Evolutionary conservation across 2,329 filamentous ascomycete species (phyloP).

Genomic region (Penicillium aurantiogriseum): DNA sequence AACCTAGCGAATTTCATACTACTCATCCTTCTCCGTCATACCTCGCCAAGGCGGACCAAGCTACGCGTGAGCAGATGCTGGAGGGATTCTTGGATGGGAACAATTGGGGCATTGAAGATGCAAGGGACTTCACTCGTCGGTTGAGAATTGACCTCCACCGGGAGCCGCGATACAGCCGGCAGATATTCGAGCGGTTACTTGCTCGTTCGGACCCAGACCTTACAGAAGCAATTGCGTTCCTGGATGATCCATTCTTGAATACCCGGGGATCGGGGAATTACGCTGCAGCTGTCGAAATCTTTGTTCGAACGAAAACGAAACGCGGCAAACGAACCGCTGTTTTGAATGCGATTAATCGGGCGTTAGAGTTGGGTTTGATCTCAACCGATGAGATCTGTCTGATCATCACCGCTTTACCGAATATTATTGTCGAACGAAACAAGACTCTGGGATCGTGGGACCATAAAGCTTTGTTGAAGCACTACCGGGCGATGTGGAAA

Average conservation of each 20-base stretch:
- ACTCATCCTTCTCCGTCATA: not conserved
- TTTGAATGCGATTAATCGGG: slow-evolving; percentile 29
- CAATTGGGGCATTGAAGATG: slow-evolving; percentile 27
- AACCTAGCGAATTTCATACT: slow-evolving; percentile 9
- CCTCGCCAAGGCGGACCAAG: not conserved
- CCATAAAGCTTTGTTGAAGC: slow-evolving; percentile 18
- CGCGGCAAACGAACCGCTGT: slow-evolving; percentile 21
- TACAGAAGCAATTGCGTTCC: slow-evolving; percentile 31
- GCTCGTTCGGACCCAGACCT: slow-evolving; percentile 12
- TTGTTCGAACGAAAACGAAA: slow-evolving; percentile 20
- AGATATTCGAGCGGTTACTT: slow-evolving; percentile 37
- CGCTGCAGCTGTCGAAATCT: slow-evolving; percentile 27
- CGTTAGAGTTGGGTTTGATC: slow-evolving; percentile 38
- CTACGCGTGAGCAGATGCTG: slow-evolving; percentile 15
- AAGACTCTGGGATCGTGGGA: slow-evolving; percentile 16
- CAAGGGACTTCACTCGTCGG: slow-evolving; percentile 28
- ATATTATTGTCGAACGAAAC: slow-evolving; percentile 17
- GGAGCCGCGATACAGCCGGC: slow-evolving; percentile 36
- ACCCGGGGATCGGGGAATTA: slow-evolving; percentile 38
- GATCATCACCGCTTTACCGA: slow-evolving; percentile 33
- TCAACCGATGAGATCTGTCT: slow-evolving; percentile 31
- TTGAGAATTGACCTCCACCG: slow-evolving; percentile 34
- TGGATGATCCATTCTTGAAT: slow-evolving; percentile 40
- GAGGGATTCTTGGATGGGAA: slow-evolving; percentile 19
- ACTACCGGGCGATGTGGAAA: slow-evolving; percentile 37